Percentiles rank a stretch among this genome's conserved stretches.
Evolutionary conservation across 768 basidiomycete genomes (phyloP).

Genomic region (Tricholoma hemisulphureum): DNA sequence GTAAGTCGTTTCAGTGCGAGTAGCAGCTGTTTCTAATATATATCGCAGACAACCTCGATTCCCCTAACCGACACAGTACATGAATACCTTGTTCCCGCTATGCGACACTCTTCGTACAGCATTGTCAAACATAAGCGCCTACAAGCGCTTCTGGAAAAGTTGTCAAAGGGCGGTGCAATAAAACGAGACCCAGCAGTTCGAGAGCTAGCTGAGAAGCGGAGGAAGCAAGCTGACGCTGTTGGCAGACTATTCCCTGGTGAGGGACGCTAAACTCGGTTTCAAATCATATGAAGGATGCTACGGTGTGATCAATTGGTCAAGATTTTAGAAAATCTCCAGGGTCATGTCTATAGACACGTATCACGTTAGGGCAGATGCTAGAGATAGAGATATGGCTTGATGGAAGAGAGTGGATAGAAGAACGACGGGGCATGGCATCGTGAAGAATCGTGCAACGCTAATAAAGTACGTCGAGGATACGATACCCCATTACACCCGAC

Average conservation of each 20-base stretch:
- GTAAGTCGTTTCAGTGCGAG: conserved; percentile 43
- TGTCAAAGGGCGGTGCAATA: conserved; percentile 63
- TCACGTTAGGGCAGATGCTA: conserved; percentile 29
- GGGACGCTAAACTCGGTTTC: conserved; percentile 44
- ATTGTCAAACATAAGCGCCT: conserved; percentile 69
- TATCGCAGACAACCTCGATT: conserved; percentile 63
- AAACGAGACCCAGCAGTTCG: conserved; percentile 58
- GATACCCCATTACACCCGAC: conserved; percentile 58
- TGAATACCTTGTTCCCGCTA: conserved; percentile 72
- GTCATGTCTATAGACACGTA: conserved; percentile 29
- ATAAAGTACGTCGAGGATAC: conserved; percentile 46
- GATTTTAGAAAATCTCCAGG: conserved; percentile 26
- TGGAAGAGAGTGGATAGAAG: conserved; percentile 35
- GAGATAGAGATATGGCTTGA: conserved; percentile 32
- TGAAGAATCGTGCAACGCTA: conserved; percentile 60
- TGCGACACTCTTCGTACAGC: conserved; percentile 65
- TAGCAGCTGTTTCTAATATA: conserved; percentile 9
- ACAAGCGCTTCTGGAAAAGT: conserved; percentile 74
- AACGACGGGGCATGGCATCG: conserved; percentile 48
- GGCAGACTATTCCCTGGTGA: conserved; percentile 73
- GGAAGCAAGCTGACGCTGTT: conserved; percentile 76
- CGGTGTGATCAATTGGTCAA: conserved; percentile 32
- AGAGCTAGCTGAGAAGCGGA: conserved; percentile 68
- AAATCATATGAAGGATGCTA: background rate
- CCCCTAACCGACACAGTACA: conserved; percentile 71